These are phyloP conservation scores for Inga leiocalycina DNA, from an alignment of 306 rosid genomes.

Conservation along the genomic window DNA sequence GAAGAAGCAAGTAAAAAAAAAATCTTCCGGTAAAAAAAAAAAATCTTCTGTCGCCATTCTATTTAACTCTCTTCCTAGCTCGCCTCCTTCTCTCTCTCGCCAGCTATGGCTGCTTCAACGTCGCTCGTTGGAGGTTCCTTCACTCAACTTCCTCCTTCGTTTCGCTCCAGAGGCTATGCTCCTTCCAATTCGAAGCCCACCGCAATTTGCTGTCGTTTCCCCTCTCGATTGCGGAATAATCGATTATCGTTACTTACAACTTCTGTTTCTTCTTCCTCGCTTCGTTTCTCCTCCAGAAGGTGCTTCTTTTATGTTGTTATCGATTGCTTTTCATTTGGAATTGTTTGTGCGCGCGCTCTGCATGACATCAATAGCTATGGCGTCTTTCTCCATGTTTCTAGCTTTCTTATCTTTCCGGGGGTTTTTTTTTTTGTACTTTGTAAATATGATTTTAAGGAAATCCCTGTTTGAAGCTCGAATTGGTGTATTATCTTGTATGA, in stretches of 20 bases:
- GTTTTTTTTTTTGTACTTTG: not conserved
- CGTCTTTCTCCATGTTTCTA: not conserved
- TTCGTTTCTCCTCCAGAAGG: constrained; percentile 40
- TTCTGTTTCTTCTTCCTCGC: constrained; percentile 30
- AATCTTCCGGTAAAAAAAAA: not conserved
- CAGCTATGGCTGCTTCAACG: constrained; percentile 33
- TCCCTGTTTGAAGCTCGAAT: not conserved
- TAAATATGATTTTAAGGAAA: constrained; percentile 3
- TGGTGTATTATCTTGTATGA: not conserved
- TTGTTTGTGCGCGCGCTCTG: not conserved
- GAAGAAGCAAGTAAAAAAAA: not conserved
- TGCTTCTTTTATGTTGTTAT: constrained; percentile 8
- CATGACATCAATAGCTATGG: not conserved
- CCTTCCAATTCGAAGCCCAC: not conserved
- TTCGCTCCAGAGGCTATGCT: not conserved
- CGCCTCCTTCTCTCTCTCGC: not conserved
- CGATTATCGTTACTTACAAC: constrained; percentile 28
- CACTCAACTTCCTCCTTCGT: constrained; percentile 23
- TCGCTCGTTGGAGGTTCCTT: constrained; percentile 36
- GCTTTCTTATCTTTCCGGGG: not conserved
- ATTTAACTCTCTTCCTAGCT: not conserved
- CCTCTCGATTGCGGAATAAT: constrained; percentile 32
- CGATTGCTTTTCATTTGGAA: not conserved
- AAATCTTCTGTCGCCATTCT: not conserved
- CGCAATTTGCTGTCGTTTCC: not conserved